A percentile compares a stretch with the other conserved stretches of the same genome.
phyloP scores from a whole-genome alignment of 2,329 filamentous ascomycete genomes.

The Hirsutella rhossiliensis region DNA sequence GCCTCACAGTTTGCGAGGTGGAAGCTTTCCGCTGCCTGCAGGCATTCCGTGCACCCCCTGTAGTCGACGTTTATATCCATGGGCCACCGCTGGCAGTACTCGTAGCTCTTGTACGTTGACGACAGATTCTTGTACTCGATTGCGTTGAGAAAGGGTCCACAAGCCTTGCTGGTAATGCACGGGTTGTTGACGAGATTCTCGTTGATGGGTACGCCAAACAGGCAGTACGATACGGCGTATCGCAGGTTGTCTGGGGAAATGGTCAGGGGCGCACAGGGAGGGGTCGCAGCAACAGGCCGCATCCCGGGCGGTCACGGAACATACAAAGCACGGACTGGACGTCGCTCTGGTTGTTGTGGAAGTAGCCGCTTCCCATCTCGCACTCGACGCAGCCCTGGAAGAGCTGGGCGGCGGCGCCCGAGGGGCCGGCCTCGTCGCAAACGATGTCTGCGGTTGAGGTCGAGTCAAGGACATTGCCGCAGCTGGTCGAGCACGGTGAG shows the following conservation, averaged over 20 bases:
- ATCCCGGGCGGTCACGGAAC: constrained; percentile 13
- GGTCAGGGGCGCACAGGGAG: background rate
- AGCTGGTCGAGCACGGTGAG: constrained; percentile 37
- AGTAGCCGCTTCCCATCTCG: constrained; percentile 37
- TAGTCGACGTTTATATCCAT: constrained; percentile 22
- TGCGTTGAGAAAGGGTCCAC: constrained; percentile 32
- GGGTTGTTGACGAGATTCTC: constrained; percentile 27
- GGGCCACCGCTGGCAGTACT: constrained; percentile 41
- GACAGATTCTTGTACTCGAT: constrained; percentile 38
- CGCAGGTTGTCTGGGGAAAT: constrained; percentile 41
- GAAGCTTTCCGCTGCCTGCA: constrained; percentile 22
- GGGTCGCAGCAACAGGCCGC: background rate
- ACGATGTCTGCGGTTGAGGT: constrained; percentile 35
- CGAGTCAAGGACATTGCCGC: constrained; percentile 38
- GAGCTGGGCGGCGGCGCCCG: constrained; percentile 29
- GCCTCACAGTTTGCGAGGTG: constrained; percentile 42
- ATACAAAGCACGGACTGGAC: constrained; percentile 42
- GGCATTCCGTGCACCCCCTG: constrained; percentile 32
- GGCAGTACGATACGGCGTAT: constrained; percentile 41
- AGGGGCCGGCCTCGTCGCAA: constrained; percentile 30
- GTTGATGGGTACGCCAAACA: constrained; percentile 37
- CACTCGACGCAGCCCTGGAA: constrained; percentile 40
- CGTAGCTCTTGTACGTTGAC: constrained; percentile 30
- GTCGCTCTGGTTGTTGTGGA: constrained; percentile 34
- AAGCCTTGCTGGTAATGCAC: constrained; percentile 44